Percentiles rank a stretch among this genome's conserved stretches.
Conservation (phyloP, 352 stramenopile species). For the Phytophthora pluvialis region DNA sequence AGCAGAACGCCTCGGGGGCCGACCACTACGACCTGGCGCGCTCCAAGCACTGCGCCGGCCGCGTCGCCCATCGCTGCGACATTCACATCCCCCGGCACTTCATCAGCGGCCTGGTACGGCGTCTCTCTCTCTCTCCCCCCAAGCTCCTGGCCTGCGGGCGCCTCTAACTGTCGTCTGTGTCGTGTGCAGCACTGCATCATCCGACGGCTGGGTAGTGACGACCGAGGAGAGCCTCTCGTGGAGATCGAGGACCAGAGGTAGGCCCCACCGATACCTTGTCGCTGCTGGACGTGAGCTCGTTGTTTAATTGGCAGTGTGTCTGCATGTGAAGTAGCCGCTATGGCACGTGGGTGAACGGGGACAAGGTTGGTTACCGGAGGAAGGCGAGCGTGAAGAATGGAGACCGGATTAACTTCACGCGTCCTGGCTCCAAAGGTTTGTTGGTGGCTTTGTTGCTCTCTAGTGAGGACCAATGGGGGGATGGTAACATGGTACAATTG, state of each 20-base stretch:
- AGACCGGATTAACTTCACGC: constrained; percentile 59
- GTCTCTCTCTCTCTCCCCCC: too few relatives aligned
- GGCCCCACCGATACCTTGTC: neutral
- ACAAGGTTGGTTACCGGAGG: constrained; percentile 39
- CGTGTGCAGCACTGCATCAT: constrained; percentile 41
- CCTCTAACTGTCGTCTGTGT: constrained; percentile 9
- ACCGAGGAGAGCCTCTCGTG: constrained; percentile 37
- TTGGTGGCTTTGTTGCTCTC: neutral
- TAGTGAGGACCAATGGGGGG: neutral
- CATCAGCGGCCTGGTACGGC: constrained; percentile 58
- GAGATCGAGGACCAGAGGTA: constrained; percentile 64
- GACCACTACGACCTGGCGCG: constrained; percentile 54
- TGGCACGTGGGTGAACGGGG: constrained; percentile 60
- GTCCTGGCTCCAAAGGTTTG: constrained; percentile 34
- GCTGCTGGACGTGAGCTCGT: too few relatives aligned
- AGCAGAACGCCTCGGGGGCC: constrained; percentile 27
- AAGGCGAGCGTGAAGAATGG: constrained; percentile 38
- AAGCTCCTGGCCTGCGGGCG: neutral
- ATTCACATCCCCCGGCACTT: constrained; percentile 51
- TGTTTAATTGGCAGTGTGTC: neutral
- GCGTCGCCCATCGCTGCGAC: constrained; percentile 43
- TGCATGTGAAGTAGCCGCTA: constrained; percentile 44
- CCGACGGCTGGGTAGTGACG: constrained; percentile 36
- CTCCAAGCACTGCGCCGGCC: constrained; percentile 53
- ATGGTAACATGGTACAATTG: neutral